A percentile compares a stretch with the other conserved stretches of the same genome.
Evolutionary conservation across 306 rosid genomes (phyloP).

Genomic region (Prunus armeniaca): DNA sequence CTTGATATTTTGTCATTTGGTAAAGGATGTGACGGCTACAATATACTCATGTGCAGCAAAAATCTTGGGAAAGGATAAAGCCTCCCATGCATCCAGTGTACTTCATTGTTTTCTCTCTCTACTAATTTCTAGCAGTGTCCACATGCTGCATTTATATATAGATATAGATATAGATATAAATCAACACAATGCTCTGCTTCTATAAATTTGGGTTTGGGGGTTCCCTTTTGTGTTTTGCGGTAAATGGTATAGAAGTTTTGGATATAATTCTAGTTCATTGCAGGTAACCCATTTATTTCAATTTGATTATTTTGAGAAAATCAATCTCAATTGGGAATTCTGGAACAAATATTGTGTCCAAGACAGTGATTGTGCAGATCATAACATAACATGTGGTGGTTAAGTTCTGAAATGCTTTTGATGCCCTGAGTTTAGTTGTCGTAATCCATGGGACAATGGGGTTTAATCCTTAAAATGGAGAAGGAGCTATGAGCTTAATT

Average conservation of each 20-base stretch:
- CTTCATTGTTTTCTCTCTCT: background rate
- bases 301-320: background rate
- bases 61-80: background rate
- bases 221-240: too few species aligned
- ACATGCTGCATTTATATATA: background rate
- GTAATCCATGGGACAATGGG: background rate
- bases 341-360: background rate
- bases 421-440: background rate
- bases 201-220: background rate
- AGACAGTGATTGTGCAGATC: background rate
- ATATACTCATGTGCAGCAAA: background rate
- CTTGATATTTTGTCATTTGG: constrained; percentile 8
- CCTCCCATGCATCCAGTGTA: background rate
- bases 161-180: too few species aligned
- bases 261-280: background rate
- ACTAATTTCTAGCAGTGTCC: background rate
- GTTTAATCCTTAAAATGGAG: background rate
- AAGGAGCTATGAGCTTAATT: background rate
- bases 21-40: background rate
- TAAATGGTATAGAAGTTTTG: too few species aligned
- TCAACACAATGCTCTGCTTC: background rate
- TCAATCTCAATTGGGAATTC: background rate
- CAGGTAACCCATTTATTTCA: background rate
- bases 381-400: background rate
- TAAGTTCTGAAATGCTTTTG: background rate